These are phyloP conservation scores for Ophiostoma fasciatum DNA, from an alignment of 2,329 filamentous ascomycete species.

Conservation along the genomic window DNA sequence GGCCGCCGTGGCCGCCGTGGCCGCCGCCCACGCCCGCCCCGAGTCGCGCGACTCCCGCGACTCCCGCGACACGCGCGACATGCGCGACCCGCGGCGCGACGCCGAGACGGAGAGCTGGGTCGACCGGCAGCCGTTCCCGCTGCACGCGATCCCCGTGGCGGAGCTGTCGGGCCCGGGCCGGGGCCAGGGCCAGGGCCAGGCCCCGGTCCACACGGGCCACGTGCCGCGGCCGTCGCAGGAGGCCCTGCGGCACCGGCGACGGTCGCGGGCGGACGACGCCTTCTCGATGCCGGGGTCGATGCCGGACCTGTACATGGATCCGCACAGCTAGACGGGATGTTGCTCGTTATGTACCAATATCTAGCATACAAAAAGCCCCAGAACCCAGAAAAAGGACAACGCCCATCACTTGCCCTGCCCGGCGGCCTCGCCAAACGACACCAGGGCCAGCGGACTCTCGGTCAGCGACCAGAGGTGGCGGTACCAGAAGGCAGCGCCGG, in stretches of 20 bases:
- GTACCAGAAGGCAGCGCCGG: slow-evolving; percentile 59
- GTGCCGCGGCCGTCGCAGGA: slow-evolving; percentile 13
- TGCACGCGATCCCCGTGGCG: slow-evolving; percentile 12
- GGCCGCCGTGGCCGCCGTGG: neutral
- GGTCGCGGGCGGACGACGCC: slow-evolving; percentile 21
- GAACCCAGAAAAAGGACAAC: no score
- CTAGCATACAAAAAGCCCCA: no score
- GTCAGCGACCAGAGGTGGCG: slow-evolving; percentile 58
- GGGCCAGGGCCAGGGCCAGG: no score
- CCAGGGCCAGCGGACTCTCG: slow-evolving; percentile 39
- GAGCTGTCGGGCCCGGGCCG: no score
- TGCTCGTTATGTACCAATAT: no score
- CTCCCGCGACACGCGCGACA: slow-evolving; percentile 16
- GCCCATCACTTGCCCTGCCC: no score
- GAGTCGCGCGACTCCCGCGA: slow-evolving; percentile 20
- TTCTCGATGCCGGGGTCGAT: slow-evolving; percentile 33
- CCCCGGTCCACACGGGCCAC: no score
- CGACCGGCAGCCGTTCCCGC: slow-evolving; percentile 10
- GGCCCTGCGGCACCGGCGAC: slow-evolving; percentile 23
- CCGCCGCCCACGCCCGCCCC: slow-evolving; percentile 5
- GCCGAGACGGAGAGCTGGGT: slow-evolving; percentile 13
- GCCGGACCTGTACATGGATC: slow-evolving; percentile 22
- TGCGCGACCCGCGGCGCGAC: slow-evolving; percentile 18
- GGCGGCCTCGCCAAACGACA: slow-evolving; percentile 9
- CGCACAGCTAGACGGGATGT: slow-evolving; percentile 12